Base-by-base conservation (phyloP, 495 filamentous ascomycete genomes). In the Aspergillus affinis region DNA sequence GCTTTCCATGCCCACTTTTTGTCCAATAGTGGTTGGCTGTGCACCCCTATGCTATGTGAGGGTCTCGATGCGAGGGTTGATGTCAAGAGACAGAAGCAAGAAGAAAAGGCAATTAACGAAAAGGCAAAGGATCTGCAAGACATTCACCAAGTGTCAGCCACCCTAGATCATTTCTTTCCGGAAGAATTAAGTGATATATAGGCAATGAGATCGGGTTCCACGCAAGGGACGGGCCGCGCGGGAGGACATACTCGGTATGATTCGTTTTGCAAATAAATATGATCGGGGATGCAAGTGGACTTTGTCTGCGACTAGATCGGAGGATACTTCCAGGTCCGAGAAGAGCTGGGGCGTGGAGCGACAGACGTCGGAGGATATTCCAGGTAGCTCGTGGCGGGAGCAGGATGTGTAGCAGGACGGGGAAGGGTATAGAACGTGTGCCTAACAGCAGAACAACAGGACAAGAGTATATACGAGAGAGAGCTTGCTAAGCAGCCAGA, bases 1-100 rank as follows among this genome's bases (percentile, higher is more conserved):
- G 55, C 19, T 63, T 59, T 65, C 62, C 65, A 65, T 65, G 57
- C 57, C 53, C 48, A 49, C 32, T 57, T 54, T 54, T 51, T 36
- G 50, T 47, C n/a, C 48, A 30, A 61, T 41, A 41, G 36, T 27
- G 59, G 51, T 19, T 30, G 57, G 54, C 23, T 51, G 48, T 52
- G 27, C 23, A 26, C 19, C 36, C 36, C 36, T 41, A 10, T 17
- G n/a, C 21, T 52, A 20, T 57, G 59, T 51, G 41, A 54, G 36
- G 18, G 15, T 29, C 26, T 6, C 36, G 10, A 61, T 61, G 54
- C 59, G 47, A 57, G 30, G 30, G 54, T 36, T 41, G 44, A 48
- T 26, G 20, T 64, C n/a, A 51, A 23, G 20, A 13, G 29, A 41
- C 30, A n/a, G 41, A 55, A 36, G 49, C 13, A 53, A 29, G 19